phyloP scores from a whole-genome alignment of 2,329 filamentous ascomycete genomes.

The Nigrospora oryzae region DNA sequence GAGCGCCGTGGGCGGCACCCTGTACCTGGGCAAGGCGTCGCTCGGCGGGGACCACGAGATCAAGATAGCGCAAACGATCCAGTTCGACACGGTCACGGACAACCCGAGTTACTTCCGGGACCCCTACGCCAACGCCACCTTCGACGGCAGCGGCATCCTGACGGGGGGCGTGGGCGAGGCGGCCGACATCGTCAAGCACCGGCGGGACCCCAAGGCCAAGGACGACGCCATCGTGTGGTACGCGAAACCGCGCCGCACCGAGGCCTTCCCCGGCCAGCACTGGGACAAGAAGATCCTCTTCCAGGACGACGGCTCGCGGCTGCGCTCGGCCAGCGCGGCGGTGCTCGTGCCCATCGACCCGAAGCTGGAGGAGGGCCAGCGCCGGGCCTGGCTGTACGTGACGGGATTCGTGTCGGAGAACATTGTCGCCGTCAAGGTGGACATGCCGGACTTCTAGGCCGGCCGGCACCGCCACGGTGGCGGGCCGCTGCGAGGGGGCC shows the following conservation, averaged over 20 bases:
- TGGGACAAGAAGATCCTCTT: conserved; percentile 44
- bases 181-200: conserved; percentile 23
- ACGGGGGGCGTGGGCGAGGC: conserved; percentile 35
- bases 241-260: conserved; percentile 7
- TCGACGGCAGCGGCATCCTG: conserved; percentile 40
- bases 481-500: too few relatives aligned
- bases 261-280: conserved; percentile 1
- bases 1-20: conserved; percentile 32
- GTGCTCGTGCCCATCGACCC: conserved; percentile 46
- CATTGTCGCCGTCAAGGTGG: conserved; percentile 5
- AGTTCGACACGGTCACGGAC: conserved; percentile 38
- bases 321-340: conserved; percentile 41
- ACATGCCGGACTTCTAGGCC: not conserved
- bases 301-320: conserved; percentile 43
- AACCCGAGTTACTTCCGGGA: conserved; percentile 53
- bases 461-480: too few relatives aligned
- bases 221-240: conserved; percentile 41
- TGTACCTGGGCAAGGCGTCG: conserved; percentile 30
- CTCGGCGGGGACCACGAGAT: conserved; percentile 21
- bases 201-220: conserved; percentile 23
- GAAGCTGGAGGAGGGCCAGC: conserved; percentile 27
- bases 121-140: conserved; percentile 29
- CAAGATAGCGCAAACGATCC: conserved; percentile 30
- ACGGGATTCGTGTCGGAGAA: conserved; percentile 37
- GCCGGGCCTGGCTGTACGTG: conserved; percentile 48